Conservation (phyloP, 306 rosid species). For the Oxytropis ochrocephala region DNA sequence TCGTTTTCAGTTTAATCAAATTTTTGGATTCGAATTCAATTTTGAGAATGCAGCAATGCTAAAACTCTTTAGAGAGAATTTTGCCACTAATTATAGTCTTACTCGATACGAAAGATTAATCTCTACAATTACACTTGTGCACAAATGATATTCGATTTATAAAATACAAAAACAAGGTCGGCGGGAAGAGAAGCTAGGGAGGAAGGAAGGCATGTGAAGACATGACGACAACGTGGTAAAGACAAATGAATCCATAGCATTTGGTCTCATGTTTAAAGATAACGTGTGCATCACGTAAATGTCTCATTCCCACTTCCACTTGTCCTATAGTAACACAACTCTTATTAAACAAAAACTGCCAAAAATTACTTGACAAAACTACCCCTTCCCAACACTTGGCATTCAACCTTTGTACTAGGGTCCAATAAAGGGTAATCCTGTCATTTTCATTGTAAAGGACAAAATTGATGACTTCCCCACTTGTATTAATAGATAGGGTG, state of each 20-base stretch:
- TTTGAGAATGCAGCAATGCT: too few relatives aligned
- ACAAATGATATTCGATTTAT: too few relatives aligned
- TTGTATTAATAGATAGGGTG: not conserved
- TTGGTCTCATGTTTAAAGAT: not conserved
- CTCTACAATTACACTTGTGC: too few relatives aligned
- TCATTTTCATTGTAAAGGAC: not conserved
- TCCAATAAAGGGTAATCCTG: not conserved
- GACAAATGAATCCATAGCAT: conserved; percentile 17
- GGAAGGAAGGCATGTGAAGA: conserved; percentile 5
- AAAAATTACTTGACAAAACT: not conserved
- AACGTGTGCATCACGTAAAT: conserved; percentile 28
- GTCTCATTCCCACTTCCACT: conserved; percentile 24
- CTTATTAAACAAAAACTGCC: not conserved
- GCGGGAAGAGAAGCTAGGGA: not conserved
- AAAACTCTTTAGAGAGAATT: too few relatives aligned
- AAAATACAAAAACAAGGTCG: too few relatives aligned
- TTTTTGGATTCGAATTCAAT: too few relatives aligned
- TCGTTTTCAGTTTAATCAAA: too few relatives aligned
- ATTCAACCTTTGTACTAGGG: not conserved
- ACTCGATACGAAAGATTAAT: too few relatives aligned
- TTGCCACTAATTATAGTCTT: too few relatives aligned
- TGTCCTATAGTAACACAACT: conserved; percentile 10
- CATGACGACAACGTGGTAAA: conserved; percentile 10
- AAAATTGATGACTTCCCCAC: conserved; percentile 14
- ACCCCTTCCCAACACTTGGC: not conserved